Conservation (phyloP, 208 protist species). For the Strigomonas oncopelti region DNA sequence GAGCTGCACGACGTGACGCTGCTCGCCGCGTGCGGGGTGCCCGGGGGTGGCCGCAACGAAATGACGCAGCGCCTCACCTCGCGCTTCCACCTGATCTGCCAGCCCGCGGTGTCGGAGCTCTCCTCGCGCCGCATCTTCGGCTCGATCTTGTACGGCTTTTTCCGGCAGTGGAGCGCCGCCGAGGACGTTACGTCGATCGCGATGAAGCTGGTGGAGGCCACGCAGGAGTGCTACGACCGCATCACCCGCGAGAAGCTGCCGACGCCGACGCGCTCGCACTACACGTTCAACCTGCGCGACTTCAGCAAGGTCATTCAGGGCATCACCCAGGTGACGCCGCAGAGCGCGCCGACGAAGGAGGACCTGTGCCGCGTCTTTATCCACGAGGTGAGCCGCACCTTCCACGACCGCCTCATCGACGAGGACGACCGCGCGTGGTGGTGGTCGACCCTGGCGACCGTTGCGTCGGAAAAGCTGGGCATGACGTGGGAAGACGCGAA, state of each 20-base stretch:
- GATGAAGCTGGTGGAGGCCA: constrained; percentile 86
- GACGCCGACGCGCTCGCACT: constrained; percentile 97
- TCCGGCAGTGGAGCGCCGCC: constrained; percentile 52
- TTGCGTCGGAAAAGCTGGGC: constrained; percentile 54
- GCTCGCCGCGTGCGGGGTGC: constrained; percentile 91
- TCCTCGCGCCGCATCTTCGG: constrained; percentile 93
- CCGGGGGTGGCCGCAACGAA: constrained; percentile 93
- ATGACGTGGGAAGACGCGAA: constrained; percentile 62
- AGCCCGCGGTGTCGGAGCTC: constrained; percentile 84
- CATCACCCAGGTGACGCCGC: constrained; percentile 87
- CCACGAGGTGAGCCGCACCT: constrained; percentile 95
- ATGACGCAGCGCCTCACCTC: constrained; percentile 91
- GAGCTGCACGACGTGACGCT: constrained; percentile 87
- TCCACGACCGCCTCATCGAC: constrained; percentile 96
- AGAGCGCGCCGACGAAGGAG: constrained; percentile 36
- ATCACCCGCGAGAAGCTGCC: constrained; percentile 94
- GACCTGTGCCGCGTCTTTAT: constrained; percentile 87
- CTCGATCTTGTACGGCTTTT: constrained; percentile 93
- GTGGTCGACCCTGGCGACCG: constrained; percentile 69
- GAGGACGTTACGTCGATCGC: constrained; percentile 47
- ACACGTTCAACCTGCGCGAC: constrained; percentile 99
- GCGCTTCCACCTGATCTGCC: constrained; percentile 92
- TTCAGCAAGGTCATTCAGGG: constrained; percentile 96
- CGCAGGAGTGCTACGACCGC: constrained; percentile 92
- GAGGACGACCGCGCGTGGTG: constrained; percentile 89